phyloP scores from a whole-genome alignment of 352 stramenopile species.

The Globisporangium parvum region DNA sequence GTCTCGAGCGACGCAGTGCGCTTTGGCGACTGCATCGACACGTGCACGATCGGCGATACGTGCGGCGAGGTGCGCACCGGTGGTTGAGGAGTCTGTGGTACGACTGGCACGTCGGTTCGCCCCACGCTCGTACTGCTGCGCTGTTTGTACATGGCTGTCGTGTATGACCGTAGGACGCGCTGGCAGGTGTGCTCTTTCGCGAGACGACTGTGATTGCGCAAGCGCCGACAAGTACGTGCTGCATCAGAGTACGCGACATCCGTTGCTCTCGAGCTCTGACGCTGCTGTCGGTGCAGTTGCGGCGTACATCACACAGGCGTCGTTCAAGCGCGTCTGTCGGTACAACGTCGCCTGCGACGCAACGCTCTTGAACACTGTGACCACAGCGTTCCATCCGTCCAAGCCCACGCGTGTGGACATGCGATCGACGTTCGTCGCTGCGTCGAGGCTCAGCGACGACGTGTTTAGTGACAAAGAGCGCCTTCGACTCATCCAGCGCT shows the following conservation, averaged over 20 bases:
- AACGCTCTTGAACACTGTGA: slow-evolving; percentile 16
- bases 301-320: slow-evolving; percentile 28
- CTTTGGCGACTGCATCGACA: slow-evolving; percentile 33
- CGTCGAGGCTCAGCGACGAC: slow-evolving; percentile 8
- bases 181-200: slow-evolving; percentile 24
- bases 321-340: slow-evolving; percentile 27
- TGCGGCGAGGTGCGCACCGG: slow-evolving; percentile 39
- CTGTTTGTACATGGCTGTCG: not conserved
- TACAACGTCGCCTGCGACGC: slow-evolving; percentile 30
- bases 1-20: slow-evolving; percentile 11
- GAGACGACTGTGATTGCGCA: slow-evolving; percentile 33
- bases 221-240: slow-evolving; percentile 27
- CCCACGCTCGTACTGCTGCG: not conserved
- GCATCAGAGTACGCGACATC: not conserved
- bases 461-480: not conserved
- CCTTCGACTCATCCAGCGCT: slow-evolving; percentile 12
- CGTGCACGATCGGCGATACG: slow-evolving; percentile 25
- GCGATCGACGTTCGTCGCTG: slow-evolving; percentile 8
- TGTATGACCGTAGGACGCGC: slow-evolving; percentile 22
- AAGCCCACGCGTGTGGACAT: slow-evolving; percentile 3
- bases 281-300: slow-evolving; percentile 16
- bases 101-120: not conserved
- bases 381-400: slow-evolving; percentile 12
- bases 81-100: no score
- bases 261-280: not conserved